Evolutionary conservation across 148 eudicot species (phyloP).

Genomic region (Silene latifolia): DNA sequence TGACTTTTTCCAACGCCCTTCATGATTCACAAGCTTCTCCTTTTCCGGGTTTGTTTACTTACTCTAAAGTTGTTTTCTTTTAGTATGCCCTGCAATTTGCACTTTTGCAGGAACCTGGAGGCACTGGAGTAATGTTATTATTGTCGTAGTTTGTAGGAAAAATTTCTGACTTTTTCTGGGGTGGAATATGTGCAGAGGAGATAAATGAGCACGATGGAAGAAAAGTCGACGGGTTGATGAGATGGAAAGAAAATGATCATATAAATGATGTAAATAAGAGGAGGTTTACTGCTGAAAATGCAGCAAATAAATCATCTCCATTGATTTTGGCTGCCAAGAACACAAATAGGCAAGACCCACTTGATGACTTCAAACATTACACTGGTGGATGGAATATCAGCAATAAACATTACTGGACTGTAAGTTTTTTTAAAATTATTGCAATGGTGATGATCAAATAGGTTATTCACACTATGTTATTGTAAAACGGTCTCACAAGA

Average conservation of each 20-base stretch:
- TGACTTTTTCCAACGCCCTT: constrained; percentile 15
- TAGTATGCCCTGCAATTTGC: background rate
- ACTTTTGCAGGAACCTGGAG: background rate
- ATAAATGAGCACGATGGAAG: constrained; percentile 7
- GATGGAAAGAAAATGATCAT: background rate
- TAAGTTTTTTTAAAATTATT: no score
- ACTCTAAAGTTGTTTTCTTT: background rate
- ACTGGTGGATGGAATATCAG: constrained; percentile 69
- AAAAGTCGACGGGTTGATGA: background rate
- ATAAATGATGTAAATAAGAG: constrained; percentile 3
- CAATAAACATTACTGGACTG: constrained; percentile 50
- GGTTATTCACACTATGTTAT: no score
- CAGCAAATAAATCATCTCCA: constrained; percentile 15
- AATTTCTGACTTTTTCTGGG: no score
- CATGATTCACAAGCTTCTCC: constrained; percentile 14
- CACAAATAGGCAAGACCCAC: constrained; percentile 53
- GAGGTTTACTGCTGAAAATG: constrained; percentile 28
- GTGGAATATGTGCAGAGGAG: constrained; percentile 12
- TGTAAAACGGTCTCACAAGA: no score
- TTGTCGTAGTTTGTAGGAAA: background rate
- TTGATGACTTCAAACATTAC: constrained; percentile 35
- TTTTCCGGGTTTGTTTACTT: constrained; percentile 16
- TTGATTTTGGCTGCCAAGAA: constrained; percentile 48
- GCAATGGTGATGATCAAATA: no score
- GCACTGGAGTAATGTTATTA: background rate